These are phyloP conservation scores for Centella asiatica DNA, from an alignment of 129 eudicot genomes.

Conservation along the genomic window DNA sequence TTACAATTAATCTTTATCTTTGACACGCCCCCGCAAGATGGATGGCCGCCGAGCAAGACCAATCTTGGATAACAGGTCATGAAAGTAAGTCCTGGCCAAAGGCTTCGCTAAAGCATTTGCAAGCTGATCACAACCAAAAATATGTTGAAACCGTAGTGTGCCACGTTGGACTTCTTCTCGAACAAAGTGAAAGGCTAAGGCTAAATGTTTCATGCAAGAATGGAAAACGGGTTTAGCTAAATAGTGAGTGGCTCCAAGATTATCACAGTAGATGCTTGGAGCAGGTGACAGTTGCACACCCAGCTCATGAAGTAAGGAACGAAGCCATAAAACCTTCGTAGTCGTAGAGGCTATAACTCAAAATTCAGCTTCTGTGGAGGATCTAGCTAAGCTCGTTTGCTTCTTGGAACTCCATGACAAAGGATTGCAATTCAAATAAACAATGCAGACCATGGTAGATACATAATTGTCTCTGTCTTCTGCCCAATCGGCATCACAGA, in stretches of 20 bases:
- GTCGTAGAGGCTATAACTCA: background rate
- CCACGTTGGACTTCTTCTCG: background rate
- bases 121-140: background rate
- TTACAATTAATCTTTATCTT: too few species aligned
- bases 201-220: background rate
- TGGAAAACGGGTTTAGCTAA: background rate
- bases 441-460: background rate
- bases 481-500: background rate
- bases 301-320: background rate
- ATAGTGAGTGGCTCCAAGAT: background rate
- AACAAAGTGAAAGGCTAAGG: background rate
- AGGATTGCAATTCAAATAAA: background rate
- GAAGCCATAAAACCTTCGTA: background rate
- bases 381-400: background rate
- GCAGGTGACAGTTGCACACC: background rate
- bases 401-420: background rate
- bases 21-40: constrained; percentile 8
- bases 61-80: background rate
- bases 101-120: background rate
- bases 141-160: background rate
- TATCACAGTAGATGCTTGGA: background rate
- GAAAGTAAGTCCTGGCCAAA: background rate
- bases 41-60: background rate
- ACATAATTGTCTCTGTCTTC: background rate
- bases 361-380: background rate